Evolutionary conservation across 768 basidiomycete species (phyloP).

Genomic region (Suillus weaverae): DNA sequence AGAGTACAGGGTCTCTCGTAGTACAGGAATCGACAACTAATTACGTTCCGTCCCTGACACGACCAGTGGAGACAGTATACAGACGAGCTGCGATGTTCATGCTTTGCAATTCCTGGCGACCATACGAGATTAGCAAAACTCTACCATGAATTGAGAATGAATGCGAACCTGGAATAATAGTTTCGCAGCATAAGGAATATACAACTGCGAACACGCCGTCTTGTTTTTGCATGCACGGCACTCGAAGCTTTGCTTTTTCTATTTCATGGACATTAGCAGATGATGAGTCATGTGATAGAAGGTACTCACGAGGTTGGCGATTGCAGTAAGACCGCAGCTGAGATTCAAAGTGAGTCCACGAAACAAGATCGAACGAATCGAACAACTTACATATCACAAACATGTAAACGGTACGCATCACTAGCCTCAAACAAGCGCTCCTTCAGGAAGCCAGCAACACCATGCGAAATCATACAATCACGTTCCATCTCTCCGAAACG

Average conservation of each 20-base stretch:
- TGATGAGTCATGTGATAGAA: neutral
- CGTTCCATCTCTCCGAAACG: conserved; percentile 99
- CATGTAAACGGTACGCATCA: conserved; percentile 91
- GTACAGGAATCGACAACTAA: neutral
- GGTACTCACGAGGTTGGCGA: conserved; percentile 85
- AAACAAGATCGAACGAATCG: neutral
- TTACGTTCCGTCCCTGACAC: conserved; percentile 59
- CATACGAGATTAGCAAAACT: conserved; percentile 3
- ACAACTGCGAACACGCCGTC: conserved; percentile 87
- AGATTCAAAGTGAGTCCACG: conserved; percentile 11
- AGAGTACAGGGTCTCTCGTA: conserved; percentile 35
- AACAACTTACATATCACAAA: conserved; percentile 87
- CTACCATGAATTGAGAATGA: neutral
- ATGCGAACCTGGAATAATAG: conserved; percentile 83
- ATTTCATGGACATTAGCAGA: conserved; percentile 12
- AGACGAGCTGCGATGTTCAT: conserved; percentile 93
- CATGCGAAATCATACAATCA: conserved; percentile 99
- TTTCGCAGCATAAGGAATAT: conserved; percentile 97
- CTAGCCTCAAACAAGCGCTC: conserved; percentile 94
- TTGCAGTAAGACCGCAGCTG: conserved; percentile 94
- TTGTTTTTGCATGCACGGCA: conserved; percentile 98
- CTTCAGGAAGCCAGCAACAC: conserved; percentile 96
- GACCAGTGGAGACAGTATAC: conserved; percentile 85
- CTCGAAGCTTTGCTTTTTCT: conserved; percentile 99
- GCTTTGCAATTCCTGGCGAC: conserved; percentile 79